Conservation (phyloP, 2,329 filamentous ascomycete species). For the Parastagonospora nodorum region DNA sequence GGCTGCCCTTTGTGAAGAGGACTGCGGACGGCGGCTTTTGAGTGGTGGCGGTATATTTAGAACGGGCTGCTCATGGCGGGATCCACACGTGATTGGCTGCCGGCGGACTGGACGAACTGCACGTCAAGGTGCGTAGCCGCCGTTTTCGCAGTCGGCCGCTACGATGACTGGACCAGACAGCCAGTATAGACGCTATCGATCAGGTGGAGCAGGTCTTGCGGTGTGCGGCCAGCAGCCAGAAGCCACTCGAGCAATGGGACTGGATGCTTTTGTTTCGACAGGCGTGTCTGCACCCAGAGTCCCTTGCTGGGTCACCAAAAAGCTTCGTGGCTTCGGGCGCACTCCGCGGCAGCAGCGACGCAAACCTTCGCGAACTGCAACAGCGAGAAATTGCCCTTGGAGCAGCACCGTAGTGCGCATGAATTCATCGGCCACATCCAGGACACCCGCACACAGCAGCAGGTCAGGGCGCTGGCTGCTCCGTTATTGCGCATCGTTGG, state of each 20-base stretch:
- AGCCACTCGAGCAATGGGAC: conserved; percentile 30
- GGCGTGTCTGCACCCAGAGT: conserved; percentile 10
- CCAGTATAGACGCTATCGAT: conserved; percentile 30
- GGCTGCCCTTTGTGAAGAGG: neutral
- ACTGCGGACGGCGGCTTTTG: conserved; percentile 9
- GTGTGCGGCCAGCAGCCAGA: conserved; percentile 20
- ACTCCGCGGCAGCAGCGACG: neutral
- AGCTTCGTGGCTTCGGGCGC: neutral
- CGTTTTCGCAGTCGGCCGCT: conserved; percentile 19
- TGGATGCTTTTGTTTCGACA: conserved; percentile 8
- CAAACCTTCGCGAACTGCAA: neutral
- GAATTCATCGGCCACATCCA: neutral
- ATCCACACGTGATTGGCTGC: conserved; percentile 8
- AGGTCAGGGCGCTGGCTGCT: conserved; percentile 14
- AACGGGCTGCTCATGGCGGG: conserved; percentile 27
- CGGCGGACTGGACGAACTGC: conserved; percentile 6
- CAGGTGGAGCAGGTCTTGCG: conserved; percentile 28
- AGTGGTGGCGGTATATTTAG: conserved; percentile 23
- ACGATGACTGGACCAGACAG: conserved; percentile 25
- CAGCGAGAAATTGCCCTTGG: neutral
- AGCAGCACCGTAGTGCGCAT: conserved; percentile 1
- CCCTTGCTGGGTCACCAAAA: conserved; percentile 13
- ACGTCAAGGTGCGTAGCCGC: conserved; percentile 25
- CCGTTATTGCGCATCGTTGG: conserved; percentile 25
- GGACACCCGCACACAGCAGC: conserved; percentile 21